Evolutionary conservation across 2,329 filamentous ascomycete genomes (phyloP).

Genomic region (Arachnomyces sp.): DNA sequence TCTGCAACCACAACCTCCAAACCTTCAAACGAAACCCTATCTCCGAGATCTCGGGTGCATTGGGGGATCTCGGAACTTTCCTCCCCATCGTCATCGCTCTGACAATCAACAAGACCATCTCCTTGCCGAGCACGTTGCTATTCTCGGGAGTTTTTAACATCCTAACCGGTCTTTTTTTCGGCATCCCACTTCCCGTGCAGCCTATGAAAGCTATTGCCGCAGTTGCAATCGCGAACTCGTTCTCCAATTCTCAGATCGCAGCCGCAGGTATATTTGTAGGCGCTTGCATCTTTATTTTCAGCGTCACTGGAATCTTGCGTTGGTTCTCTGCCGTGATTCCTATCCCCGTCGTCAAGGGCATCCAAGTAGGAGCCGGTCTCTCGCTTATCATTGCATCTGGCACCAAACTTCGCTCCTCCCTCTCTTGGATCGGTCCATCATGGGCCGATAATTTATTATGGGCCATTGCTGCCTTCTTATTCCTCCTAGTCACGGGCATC

Average conservation of each 20-base stretch:
- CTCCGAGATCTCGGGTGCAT: slow-evolving; percentile 76
- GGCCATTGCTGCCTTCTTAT: slow-evolving; percentile 63
- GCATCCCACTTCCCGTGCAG: slow-evolving; percentile 83
- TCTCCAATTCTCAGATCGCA: slow-evolving; percentile 63
- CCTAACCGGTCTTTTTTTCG: slow-evolving; percentile 70
- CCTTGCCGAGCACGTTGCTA: slow-evolving; percentile 73
- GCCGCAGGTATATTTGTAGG: slow-evolving; percentile 77
- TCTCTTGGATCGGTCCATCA: slow-evolving; percentile 59
- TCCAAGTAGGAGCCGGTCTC: slow-evolving; percentile 85
- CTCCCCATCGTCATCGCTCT: slow-evolving; percentile 84
- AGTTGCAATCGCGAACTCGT: slow-evolving; percentile 65
- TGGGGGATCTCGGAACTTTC: slow-evolving; percentile 83
- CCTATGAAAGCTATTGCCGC: slow-evolving; percentile 87
- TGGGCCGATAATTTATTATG: slow-evolving; percentile 71
- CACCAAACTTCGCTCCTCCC: slow-evolving; percentile 54
- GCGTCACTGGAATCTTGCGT: slow-evolving; percentile 66
- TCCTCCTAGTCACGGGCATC: slow-evolving; percentile 59
- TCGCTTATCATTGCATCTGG: slow-evolving; percentile 74
- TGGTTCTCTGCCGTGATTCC: slow-evolving; percentile 69
- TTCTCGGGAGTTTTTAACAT: slow-evolving; percentile 86
- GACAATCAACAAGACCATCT: slow-evolving; percentile 66
- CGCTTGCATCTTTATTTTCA: slow-evolving; percentile 64
- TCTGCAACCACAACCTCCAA: slow-evolving; percentile 43
- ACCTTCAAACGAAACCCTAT: slow-evolving; percentile 51
- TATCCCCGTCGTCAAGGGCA: slow-evolving; percentile 83